Evolutionary conservation across 352 stramenopile genomes (phyloP).

Genomic region (Phytophthora fragariae): DNA sequence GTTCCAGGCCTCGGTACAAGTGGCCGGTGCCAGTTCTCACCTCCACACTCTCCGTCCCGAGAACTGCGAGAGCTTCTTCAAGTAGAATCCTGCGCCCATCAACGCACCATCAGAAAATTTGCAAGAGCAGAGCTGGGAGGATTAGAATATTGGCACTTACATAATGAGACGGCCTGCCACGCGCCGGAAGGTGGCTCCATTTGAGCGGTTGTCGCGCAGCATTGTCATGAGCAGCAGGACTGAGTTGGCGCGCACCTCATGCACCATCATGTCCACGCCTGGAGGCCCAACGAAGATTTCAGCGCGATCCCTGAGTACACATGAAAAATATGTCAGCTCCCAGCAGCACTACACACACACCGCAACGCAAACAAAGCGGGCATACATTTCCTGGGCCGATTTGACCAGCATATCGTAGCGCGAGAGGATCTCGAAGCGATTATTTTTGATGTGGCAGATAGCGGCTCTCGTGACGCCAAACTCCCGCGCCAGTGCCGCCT

Average conservation of each 20-base stretch:
- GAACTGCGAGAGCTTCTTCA: conserved; percentile 54
- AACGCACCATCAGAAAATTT: not conserved
- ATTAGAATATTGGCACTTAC: conserved; percentile 11
- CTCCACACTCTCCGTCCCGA: conserved; percentile 43
- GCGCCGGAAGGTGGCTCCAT: conserved; percentile 42
- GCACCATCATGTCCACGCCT: conserved; percentile 45
- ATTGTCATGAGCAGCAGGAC: conserved; percentile 59
- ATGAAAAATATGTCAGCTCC: not conserved
- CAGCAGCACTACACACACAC: not conserved
- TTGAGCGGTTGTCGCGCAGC: conserved; percentile 47
- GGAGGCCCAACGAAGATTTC: conserved; percentile 41
- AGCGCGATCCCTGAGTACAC: conserved; percentile 34
- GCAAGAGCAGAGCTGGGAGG: not conserved
- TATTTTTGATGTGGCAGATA: conserved; percentile 87
- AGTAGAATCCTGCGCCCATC: conserved; percentile 50
- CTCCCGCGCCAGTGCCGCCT: conserved; percentile 63
- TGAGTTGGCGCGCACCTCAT: conserved; percentile 52
- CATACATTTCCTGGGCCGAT: conserved; percentile 59
- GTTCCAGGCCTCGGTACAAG: conserved; percentile 39
- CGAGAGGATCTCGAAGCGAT: conserved; percentile 74
- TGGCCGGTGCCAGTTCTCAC: conserved; percentile 45
- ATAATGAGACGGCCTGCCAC: conserved; percentile 58
- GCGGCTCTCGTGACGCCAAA: conserved; percentile 75
- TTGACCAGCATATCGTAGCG: conserved; percentile 68
- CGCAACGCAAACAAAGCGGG: not conserved